Evolutionary conservation across 108 stramenopile species (phyloP), one percentile per base, ranked within the genome.

Genomic region (Chaetoceros tenuissimus): DNA sequence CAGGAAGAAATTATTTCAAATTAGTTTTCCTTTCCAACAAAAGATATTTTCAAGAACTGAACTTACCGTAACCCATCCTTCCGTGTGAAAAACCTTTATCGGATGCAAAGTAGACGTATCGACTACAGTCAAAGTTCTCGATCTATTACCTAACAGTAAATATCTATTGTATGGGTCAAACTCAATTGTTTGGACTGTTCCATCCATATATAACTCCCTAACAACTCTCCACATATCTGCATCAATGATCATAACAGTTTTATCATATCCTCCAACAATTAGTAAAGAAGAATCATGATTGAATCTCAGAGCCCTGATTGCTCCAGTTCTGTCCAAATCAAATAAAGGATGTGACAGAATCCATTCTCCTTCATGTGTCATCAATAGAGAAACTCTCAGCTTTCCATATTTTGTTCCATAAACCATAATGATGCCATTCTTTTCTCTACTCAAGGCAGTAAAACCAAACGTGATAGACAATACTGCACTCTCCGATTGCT

Each of bases 211-310:
- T n/a, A 72, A 20, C 18, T 58, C 56, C 25, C 71, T 60, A n/a
- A 65, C 50, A 3, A 58, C 34, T n/a, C 31, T 53, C 51, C 64
- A 53, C 3, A 66, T 45, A 2, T 26, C 18, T 24, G 53, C 45
- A 24, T 72, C 64, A 2, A 72, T 54, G 0, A 59, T 23, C 3
- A 61, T 48, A 21, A 61, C 44, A 5, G 57, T 58, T 47, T 66
- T 72, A 43, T 72, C 71, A 40, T 66, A 72, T 2, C 71, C 71
- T 18, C 71, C 71, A 25, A 67, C 53, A 5, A 48, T 27, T 20
- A 72, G 40, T 24, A 20, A 51, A 3, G 28, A 40, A 1, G 46
- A 60, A 55, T 65, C 59, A 0, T 8, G 24, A 1, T 58, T 64
- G 19, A 72, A 48, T 1, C 20, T 28, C 0, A 66, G 53, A 1